A percentile compares a stretch with the other conserved stretches of the same genome.
phyloP scores from a whole-genome alignment of 2,329 filamentous ascomycete genomes.

The Fusarium sp. region DNA sequence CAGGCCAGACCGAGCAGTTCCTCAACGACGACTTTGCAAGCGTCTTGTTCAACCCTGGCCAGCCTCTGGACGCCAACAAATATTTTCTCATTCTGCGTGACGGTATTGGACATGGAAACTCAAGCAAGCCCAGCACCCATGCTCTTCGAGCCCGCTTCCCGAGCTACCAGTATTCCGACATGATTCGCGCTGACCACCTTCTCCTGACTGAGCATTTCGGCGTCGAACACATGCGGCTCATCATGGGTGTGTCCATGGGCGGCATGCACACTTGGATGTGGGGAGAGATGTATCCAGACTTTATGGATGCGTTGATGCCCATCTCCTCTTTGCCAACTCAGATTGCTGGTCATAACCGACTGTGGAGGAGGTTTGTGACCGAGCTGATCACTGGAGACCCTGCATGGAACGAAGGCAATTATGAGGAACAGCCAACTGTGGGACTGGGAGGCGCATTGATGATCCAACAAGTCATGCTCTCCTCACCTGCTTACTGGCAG shows the following conservation, averaged over 20 bases:
- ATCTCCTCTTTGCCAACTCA: constrained; percentile 13
- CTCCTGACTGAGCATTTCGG: constrained; percentile 16
- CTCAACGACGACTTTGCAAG: constrained; percentile 19
- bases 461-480: constrained; percentile 23
- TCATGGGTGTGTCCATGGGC: constrained; percentile 24
- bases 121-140: constrained; percentile 25
- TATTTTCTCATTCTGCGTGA: constrained; percentile 33
- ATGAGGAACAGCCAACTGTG: background rate
- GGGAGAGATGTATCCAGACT: background rate
- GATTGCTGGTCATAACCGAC: constrained; percentile 18
- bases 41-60: constrained; percentile 15
- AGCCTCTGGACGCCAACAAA: constrained; percentile 6
- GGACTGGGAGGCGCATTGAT: constrained; percentile 13
- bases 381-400: constrained; percentile 20
- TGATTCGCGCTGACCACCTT: constrained; percentile 5
- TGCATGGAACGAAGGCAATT: constrained; percentile 14
- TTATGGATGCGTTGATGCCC: constrained; percentile 26
- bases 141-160: constrained; percentile 8
- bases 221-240: constrained; percentile 4
- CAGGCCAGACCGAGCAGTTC: background rate
- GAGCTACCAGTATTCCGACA: constrained; percentile 22
- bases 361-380: constrained; percentile 27
- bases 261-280: constrained; percentile 33
- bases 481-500: constrained; percentile 21
- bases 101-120: constrained; percentile 25